phyloP scores from a whole-genome alignment of 768 basidiomycete species.

The Podaxis rugospora region DNA sequence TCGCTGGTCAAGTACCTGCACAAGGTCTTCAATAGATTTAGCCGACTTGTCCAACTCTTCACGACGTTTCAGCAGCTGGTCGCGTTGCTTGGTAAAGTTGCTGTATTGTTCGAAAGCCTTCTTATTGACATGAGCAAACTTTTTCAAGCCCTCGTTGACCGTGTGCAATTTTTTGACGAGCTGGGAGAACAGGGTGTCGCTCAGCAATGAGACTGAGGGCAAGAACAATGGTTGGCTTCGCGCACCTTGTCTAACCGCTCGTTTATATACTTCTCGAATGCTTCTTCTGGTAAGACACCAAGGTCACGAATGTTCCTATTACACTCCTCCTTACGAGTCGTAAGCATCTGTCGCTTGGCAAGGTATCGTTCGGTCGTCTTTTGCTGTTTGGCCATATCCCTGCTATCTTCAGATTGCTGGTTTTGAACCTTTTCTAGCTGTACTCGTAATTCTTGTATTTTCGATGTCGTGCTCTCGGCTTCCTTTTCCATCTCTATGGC shows the following conservation, averaged over 20 bases:
- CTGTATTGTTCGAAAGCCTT: constrained; percentile 99
- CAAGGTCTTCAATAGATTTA: constrained; percentile 85
- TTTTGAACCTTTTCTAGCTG: constrained; percentile 72
- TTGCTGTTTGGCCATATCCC: constrained; percentile 85
- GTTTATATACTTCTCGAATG: constrained; percentile 89
- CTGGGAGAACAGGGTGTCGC: constrained; percentile 33
- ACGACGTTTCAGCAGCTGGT: constrained; percentile 80
- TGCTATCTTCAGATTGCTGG: constrained; percentile 83
- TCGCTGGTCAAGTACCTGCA: constrained; percentile 89
- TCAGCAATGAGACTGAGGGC: neutral
- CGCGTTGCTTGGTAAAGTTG: constrained; percentile 96
- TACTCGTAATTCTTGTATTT: constrained; percentile 62
- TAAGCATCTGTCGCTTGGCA: constrained; percentile 84
- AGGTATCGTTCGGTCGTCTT: constrained; percentile 95
- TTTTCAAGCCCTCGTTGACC: constrained; percentile 90
- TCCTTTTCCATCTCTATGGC: constrained; percentile 66
- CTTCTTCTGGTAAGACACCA: constrained; percentile 95
- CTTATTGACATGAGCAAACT: constrained; percentile 98
- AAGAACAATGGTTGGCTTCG: constrained; percentile 6
- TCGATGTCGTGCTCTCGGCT: constrained; percentile 52
- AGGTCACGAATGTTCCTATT: constrained; percentile 94
- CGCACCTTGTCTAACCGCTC: constrained; percentile 85
- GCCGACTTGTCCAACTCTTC: constrained; percentile 92
- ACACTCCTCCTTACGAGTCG: constrained; percentile 86
- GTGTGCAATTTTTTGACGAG: constrained; percentile 89